phyloP scores from a whole-genome alignment of 306 rosid species.

The Lotus japonicus region DNA sequence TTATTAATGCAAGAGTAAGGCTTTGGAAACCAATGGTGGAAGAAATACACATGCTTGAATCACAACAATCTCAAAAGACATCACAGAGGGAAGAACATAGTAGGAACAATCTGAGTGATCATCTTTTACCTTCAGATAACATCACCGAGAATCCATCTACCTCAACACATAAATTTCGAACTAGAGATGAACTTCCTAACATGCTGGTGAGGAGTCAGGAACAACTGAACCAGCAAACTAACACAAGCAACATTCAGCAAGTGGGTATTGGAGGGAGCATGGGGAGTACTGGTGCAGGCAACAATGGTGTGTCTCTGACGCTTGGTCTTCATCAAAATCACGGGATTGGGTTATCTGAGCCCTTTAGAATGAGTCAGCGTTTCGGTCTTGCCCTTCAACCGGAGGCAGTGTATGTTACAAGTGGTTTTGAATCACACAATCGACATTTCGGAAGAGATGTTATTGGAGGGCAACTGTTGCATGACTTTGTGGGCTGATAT shows the following conservation, averaged over 20 bases:
- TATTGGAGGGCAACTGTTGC: conserved; percentile 70
- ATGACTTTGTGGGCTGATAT: conserved; percentile 60
- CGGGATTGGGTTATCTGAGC: conserved; percentile 53
- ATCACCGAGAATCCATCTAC: conserved; percentile 47
- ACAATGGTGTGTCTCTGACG: conserved; percentile 53
- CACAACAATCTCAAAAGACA: conserved; percentile 49
- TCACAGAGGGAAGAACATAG: conserved; percentile 35
- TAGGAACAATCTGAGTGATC: conserved; percentile 32
- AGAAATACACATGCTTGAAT: conserved; percentile 78
- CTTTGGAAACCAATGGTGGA: conserved; percentile 99
- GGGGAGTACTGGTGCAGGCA: conserved; percentile 28
- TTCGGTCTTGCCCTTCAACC: conserved; percentile 49
- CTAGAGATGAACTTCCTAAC: conserved; percentile 34
- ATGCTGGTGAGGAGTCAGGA: conserved; percentile 26
- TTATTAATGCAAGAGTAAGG: conserved; percentile 91
- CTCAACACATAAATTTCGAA: conserved; percentile 30
- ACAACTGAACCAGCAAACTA: conserved; percentile 21
- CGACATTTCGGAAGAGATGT: conserved; percentile 68
- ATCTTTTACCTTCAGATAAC: conserved; percentile 30
- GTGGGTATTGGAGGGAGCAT: conserved; percentile 39
- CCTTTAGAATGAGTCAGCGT: conserved; percentile 54
- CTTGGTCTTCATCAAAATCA: conserved; percentile 84
- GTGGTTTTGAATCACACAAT: conserved; percentile 55
- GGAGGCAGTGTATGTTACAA: conserved; percentile 42
- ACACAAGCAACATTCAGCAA: conserved; percentile 17